Evolutionary conservation across 2,329 filamentous ascomycete genomes (phyloP).

Genomic region (Microdochium bolleyi): DNA sequence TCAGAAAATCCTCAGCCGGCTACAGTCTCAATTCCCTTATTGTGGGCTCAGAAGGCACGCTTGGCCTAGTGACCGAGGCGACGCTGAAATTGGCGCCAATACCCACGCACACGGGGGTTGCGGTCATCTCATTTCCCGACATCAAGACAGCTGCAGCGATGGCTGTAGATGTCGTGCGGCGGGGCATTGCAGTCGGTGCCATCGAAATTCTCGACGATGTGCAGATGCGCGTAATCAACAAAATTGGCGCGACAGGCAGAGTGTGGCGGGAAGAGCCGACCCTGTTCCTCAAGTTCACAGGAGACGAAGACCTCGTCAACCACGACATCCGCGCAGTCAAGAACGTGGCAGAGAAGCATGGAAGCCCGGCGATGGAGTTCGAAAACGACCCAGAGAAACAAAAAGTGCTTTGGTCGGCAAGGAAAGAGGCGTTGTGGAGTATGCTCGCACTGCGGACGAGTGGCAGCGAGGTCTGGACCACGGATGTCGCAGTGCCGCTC

Average conservation of each 20-base stretch:
- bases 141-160: conserved; percentile 55
- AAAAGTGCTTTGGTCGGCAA: conserved; percentile 56
- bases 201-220: conserved; percentile 57
- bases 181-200: conserved; percentile 59
- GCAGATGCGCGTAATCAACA: conserved; percentile 62
- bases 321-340: conserved; percentile 55
- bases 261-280: conserved; percentile 64
- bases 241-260: conserved; percentile 43
- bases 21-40: conserved; percentile 66
- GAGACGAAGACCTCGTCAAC: conserved; percentile 33
- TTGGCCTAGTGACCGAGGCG: conserved; percentile 63
- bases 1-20: conserved; percentile 59
- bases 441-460: conserved; percentile 46
- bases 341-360: conserved; percentile 40
- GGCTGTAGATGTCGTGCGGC: conserved; percentile 55
- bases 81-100: conserved; percentile 60
- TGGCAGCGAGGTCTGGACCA: conserved; percentile 54
- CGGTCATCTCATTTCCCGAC: conserved; percentile 51
- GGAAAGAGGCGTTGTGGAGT: conserved; percentile 57
- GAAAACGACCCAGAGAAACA: conserved; percentile 57
- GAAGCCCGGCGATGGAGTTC: conserved; percentile 59
- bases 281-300: conserved; percentile 58
- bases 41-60: conserved; percentile 62
- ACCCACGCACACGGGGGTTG: conserved; percentile 56
- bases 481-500: conserved; percentile 62